Conservation (phyloP, 495 filamentous ascomycete genomes). For the Rhypophila decipiens region DNA sequence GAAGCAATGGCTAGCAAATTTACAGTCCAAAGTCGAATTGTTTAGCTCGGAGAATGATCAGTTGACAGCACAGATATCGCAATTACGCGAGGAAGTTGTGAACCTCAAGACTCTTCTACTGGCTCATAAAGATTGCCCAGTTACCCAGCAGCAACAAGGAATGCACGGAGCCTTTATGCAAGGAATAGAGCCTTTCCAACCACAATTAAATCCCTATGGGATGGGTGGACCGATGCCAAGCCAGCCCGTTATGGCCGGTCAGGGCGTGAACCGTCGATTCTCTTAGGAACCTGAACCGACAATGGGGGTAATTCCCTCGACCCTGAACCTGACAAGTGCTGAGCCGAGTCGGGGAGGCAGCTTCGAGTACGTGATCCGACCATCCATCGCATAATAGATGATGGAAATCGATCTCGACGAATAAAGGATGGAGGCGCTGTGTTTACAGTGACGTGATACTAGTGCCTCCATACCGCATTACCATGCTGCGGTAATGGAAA, state of each 20-base stretch:
- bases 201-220: conserved; percentile 66
- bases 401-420: too few relatives aligned
- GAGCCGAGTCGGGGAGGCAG: too few relatives aligned
- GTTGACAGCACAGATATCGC: conserved; percentile 72
- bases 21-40: conserved; percentile 90
- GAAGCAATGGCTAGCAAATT: conserved; percentile 96
- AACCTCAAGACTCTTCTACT: conserved; percentile 89
- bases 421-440: too few relatives aligned
- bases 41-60: conserved; percentile 88
- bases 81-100: conserved; percentile 87
- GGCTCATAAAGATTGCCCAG: conserved; percentile 94
- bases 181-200: conserved; percentile 42
- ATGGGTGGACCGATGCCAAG: conserved; percentile 51
- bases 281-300: too few relatives aligned
- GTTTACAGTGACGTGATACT: too few relatives aligned
- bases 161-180: conserved; percentile 63
- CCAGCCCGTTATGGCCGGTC: conserved; percentile 51
- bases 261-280: conserved; percentile 46
- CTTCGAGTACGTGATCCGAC: too few relatives aligned
- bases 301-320: too few relatives aligned
- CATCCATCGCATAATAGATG: too few relatives aligned
- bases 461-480: too few relatives aligned
- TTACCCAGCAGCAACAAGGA: conserved; percentile 76
- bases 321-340: too few relatives aligned
- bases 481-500: too few relatives aligned